Evolutionary conservation across 192 early-diverging fungal genomes (phyloP).

Genomic region (Backusella circina): DNA sequence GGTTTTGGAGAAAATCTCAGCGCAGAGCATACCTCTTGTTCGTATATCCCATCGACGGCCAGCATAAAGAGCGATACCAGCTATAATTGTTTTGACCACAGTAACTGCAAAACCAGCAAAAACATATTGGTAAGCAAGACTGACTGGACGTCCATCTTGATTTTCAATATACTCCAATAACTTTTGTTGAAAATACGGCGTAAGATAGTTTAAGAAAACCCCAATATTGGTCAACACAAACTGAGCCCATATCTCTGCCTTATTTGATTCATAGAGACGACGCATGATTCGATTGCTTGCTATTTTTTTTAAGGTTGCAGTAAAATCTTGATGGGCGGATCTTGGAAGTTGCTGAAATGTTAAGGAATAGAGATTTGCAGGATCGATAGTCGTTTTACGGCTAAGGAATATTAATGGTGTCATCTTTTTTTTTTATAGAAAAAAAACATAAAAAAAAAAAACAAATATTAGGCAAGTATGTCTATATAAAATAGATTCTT

Average conservation of each 20-base stretch:
- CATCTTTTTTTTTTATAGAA: constrained; percentile 4
- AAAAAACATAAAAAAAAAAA: not conserved
- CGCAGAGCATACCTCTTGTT: constrained; percentile 50
- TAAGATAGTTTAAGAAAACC: constrained; percentile 30
- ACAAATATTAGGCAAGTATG: not conserved
- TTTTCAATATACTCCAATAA: constrained; percentile 42
- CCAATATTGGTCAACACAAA: constrained; percentile 8
- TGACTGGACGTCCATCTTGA: constrained; percentile 20
- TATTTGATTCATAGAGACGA: constrained; percentile 16
- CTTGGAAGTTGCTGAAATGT: constrained; percentile 11
- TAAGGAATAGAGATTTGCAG: constrained; percentile 15
- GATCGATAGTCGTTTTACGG: not conserved
- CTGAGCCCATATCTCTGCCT: constrained; percentile 1
- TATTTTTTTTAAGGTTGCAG: not conserved
- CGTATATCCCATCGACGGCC: constrained; percentile 45
- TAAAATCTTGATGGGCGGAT: constrained; percentile 12
- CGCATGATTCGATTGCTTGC: not conserved
- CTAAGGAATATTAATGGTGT: constrained; percentile 11
- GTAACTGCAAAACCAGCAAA: constrained; percentile 44
- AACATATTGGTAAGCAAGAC: constrained; percentile 54
- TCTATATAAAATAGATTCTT: no score
- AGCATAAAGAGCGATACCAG: constrained; percentile 34
- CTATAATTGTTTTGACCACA: constrained; percentile 12
- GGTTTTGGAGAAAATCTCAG: constrained; percentile 60
- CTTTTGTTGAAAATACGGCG: constrained; percentile 42